A percentile compares a stretch with the other conserved stretches of the same genome.
These are phyloP conservation scores for Sugiyamaella boreocaroliniensis DNA, from an alignment of 805 yeast species.

Conservation along the genomic window DNA sequence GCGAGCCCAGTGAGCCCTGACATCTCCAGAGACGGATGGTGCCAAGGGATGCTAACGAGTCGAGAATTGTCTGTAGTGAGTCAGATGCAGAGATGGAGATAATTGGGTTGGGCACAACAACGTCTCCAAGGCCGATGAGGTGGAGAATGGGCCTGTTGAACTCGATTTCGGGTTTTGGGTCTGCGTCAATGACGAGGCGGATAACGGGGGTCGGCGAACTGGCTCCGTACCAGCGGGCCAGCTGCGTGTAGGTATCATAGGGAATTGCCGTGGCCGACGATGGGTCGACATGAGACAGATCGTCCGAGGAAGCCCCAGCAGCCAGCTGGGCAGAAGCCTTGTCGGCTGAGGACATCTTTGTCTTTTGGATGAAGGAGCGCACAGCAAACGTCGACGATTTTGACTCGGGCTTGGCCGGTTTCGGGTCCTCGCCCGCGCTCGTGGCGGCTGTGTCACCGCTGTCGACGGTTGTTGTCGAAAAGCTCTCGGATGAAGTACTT, in stretches of 20 bases:
- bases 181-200: background rate
- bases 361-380: background rate
- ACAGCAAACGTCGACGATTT: background rate
- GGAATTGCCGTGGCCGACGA: background rate
- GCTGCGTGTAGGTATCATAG: background rate
- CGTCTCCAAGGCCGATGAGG: background rate
- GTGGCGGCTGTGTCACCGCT: background rate
- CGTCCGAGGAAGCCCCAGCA: background rate
- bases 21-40: slow-evolving; percentile 4
- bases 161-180: background rate
- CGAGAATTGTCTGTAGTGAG: background rate
- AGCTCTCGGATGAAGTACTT: background rate
- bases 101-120: background rate
- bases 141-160: background rate
- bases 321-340: background rate
- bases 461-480: background rate
- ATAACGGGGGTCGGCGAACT: background rate
- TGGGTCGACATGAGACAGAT: background rate
- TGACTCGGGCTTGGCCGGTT: background rate
- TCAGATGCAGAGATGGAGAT: background rate
- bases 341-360: background rate
- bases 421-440: background rate
- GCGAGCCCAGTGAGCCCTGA: background rate
- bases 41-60: background rate
- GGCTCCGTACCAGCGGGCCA: background rate